A percentile compares a stretch with the other conserved stretches of the same genome.
phyloP scores from a whole-genome alignment of 148 eudicot genomes.

The Oxyria digyna region DNA sequence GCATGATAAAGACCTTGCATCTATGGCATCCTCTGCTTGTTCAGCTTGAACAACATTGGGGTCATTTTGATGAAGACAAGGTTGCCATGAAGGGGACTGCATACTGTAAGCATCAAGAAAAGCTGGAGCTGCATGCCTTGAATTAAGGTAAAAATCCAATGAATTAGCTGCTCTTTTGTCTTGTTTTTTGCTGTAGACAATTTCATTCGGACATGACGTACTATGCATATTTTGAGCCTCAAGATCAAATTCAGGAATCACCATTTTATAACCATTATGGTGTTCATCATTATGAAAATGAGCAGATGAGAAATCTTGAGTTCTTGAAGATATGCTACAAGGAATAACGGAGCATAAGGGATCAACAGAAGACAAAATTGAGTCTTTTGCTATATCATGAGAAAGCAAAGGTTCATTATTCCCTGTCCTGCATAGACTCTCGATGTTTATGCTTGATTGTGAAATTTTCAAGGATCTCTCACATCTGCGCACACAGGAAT shows the following conservation, averaged over 20 bases:
- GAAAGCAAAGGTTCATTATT: slow-evolving; percentile 19
- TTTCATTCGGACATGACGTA: slow-evolving; percentile 13
- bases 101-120: slow-evolving; percentile 45
- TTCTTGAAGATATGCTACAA: slow-evolving; percentile 59
- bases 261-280: slow-evolving; percentile 10
- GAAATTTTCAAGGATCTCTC: slow-evolving; percentile 27
- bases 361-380: slow-evolving; percentile 38
- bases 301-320: slow-evolving; percentile 14
- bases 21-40: slow-evolving; percentile 9
- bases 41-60: slow-evolving; percentile 11
- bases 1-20: slow-evolving; percentile 13
- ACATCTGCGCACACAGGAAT: slow-evolving; percentile 40
- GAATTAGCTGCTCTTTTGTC: slow-evolving; percentile 14
- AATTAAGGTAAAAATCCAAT: slow-evolving; percentile 20
- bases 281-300: slow-evolving; percentile 16
- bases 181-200: slow-evolving; percentile 13
- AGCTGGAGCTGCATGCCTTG: slow-evolving; percentile 26
- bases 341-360: slow-evolving; percentile 90
- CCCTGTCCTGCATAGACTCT: slow-evolving; percentile 20
- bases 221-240: slow-evolving; percentile 14
- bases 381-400: slow-evolving; percentile 35
- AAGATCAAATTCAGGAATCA: slow-evolving; percentile 12
- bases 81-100: slow-evolving; percentile 14
- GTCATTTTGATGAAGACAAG: slow-evolving; percentile 14
- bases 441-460: slow-evolving; percentile 31